These are phyloP conservation scores for Rosa hybrid DNA, from an alignment of 331 rosid species.

Conservation along the genomic window DNA sequence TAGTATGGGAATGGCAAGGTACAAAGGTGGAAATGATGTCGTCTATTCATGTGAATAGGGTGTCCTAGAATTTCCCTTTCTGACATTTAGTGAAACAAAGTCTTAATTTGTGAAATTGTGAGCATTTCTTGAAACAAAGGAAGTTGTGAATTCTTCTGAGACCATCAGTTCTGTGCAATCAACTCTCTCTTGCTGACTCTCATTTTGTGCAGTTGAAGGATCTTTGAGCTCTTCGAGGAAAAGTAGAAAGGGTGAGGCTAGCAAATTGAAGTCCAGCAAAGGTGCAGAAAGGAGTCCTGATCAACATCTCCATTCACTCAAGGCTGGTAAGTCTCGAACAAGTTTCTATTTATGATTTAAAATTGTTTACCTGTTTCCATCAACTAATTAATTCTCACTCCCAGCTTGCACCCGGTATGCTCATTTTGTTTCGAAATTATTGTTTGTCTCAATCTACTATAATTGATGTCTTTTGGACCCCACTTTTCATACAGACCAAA, in stretches of 20 bases:
- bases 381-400: not conserved
- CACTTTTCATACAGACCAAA: slow-evolving; percentile 13
- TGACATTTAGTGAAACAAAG: not conserved
- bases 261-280: slow-evolving; percentile 34
- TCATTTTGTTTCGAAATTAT: not conserved
- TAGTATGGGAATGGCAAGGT: slow-evolving; percentile 96
- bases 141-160: not conserved
- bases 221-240: slow-evolving; percentile 71
- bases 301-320: slow-evolving; percentile 29
- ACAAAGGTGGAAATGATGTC: not conserved
- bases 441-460: not conserved
- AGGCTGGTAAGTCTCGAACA: slow-evolving; percentile 48
- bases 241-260: slow-evolving; percentile 41
- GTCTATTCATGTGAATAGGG: not conserved
- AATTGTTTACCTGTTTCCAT: not conserved
- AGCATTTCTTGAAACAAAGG: not conserved
- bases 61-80: not conserved
- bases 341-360: not conserved
- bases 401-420: not conserved
- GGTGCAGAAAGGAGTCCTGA: slow-evolving; percentile 26
- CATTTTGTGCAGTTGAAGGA: slow-evolving; percentile 64
- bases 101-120: not conserved
- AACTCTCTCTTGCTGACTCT: not conserved
- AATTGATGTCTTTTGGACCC: not conserved
- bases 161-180: not conserved